phyloP scores from a whole-genome alignment of 2,329 filamentous ascomycete genomes.

The Colletotrichum camelliae region DNA sequence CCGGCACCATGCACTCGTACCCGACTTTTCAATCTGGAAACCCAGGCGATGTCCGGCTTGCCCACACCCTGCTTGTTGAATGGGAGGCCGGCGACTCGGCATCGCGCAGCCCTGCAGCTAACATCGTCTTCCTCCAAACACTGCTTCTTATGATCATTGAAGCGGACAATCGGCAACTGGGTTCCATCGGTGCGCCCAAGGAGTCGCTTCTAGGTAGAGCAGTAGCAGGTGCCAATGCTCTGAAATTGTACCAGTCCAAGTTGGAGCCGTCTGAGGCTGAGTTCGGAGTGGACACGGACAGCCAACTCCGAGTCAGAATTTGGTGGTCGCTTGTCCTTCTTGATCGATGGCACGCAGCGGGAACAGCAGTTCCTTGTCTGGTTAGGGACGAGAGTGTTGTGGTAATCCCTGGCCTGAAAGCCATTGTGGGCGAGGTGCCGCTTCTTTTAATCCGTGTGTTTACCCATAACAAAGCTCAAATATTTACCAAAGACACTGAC shows the following conservation, averaged over 20 bases:
- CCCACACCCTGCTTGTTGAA: slow-evolving; percentile 53
- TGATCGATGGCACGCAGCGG: slow-evolving; percentile 77
- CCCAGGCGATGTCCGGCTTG: slow-evolving; percentile 47
- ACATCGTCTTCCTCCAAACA: slow-evolving; percentile 69
- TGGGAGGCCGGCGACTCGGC: slow-evolving; percentile 51
- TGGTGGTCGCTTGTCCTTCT: slow-evolving; percentile 78
- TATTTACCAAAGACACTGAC: neutral
- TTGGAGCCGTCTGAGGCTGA: slow-evolving; percentile 46
- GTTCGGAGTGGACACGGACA: slow-evolving; percentile 63
- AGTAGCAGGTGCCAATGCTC: slow-evolving; percentile 67
- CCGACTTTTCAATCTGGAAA: slow-evolving; percentile 37
- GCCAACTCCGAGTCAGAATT: slow-evolving; percentile 65
- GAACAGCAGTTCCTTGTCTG: slow-evolving; percentile 65
- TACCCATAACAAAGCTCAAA: neutral
- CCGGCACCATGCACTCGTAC: slow-evolving; percentile 63
- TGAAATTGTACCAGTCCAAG: slow-evolving; percentile 61
- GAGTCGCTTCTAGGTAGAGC: slow-evolving; percentile 67
- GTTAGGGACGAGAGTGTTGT: slow-evolving; percentile 69
- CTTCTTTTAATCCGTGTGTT: slow-evolving; percentile 71
- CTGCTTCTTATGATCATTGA: slow-evolving; percentile 71
- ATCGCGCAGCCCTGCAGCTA: slow-evolving; percentile 41
- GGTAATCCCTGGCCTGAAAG: slow-evolving; percentile 62
- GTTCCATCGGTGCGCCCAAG: slow-evolving; percentile 52
- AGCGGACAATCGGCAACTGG: slow-evolving; percentile 59
- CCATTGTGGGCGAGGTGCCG: slow-evolving; percentile 65